Evolutionary conservation across 176 grass and related monocot species (phyloP).

Genomic region (Chloris gayana): DNA sequence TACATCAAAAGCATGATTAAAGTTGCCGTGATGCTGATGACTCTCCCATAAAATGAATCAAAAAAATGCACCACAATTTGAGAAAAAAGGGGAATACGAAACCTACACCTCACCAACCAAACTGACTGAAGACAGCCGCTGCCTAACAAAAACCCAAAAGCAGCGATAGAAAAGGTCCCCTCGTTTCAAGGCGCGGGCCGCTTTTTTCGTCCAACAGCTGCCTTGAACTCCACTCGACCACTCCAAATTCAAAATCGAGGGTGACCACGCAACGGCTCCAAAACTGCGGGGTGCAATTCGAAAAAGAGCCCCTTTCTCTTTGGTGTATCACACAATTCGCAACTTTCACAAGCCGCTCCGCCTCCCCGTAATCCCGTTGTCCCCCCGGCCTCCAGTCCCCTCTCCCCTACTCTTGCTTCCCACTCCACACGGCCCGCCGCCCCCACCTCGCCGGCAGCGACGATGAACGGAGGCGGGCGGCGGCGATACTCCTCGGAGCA

Average conservation of each 20-base stretch:
- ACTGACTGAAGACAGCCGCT: background rate
- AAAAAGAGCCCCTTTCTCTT: background rate
- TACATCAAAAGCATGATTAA: background rate
- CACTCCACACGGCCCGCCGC: constrained; percentile 9
- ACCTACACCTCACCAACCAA: constrained; percentile 27
- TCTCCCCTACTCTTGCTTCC: background rate
- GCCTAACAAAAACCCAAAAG: constrained; percentile 41
- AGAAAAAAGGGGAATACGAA: background rate
- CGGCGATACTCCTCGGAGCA: constrained; percentile 77
- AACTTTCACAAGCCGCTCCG: constrained; percentile 21
- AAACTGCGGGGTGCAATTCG: constrained; percentile 28
- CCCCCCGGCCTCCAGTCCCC: background rate
- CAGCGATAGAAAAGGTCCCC: constrained; percentile 19
- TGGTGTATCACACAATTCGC: background rate
- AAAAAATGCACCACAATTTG: background rate
- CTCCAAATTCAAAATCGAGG: constrained; percentile 58
- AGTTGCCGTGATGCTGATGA: background rate
- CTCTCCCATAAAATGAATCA: background rate
- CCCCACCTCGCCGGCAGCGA: constrained; percentile 20
- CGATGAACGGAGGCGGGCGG: constrained; percentile 59
- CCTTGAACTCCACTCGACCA: constrained; percentile 46
- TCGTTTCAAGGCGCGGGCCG: background rate
- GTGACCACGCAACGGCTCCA: background rate
- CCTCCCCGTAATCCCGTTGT: constrained; percentile 41
- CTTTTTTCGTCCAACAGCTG: background rate